Evolutionary conservation across 257 asterid genomes (phyloP).

Genomic region (Solanum chaucha): DNA sequence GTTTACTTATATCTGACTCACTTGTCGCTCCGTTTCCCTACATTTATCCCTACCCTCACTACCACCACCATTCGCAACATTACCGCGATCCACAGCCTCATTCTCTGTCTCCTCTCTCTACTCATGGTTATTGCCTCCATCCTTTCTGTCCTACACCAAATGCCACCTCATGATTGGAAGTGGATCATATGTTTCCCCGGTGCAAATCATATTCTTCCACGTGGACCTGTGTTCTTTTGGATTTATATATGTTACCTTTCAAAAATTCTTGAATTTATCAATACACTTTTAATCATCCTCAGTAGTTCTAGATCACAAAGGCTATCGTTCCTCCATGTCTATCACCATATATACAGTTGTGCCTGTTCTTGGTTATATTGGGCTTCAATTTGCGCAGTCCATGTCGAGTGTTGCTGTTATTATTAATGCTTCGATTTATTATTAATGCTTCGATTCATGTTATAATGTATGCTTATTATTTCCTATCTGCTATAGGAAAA

Average conservation of each 20-base stretch:
- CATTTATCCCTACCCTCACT: conserved; percentile 19
- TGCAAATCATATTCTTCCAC: conserved; percentile 22
- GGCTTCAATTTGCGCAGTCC: conserved; percentile 47
- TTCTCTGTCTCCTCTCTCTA: conserved; percentile 64
- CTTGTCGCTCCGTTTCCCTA: conserved; percentile 18
- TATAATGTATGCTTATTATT: conserved; percentile 70
- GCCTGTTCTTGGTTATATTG: conserved; percentile 51
- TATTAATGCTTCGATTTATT: conserved; percentile 55
- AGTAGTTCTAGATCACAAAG: conserved; percentile 37
- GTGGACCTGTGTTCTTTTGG: conserved; percentile 74
- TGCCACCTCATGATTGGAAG: conserved; percentile 31
- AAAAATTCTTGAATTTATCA: conserved; percentile 59
- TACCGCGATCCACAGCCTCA: conserved; percentile 58
- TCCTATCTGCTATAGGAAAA: conserved; percentile 44
- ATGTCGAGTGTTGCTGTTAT: conserved; percentile 65
- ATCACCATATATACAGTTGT: conserved; percentile 83
- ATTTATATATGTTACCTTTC: conserved; percentile 63
- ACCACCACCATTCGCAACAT: conserved; percentile 47
- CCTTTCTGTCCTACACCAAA: conserved; percentile 56
- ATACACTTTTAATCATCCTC: conserved; percentile 51
- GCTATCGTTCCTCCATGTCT: conserved; percentile 81
- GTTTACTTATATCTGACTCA: conserved; percentile 51
- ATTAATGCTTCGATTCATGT: conserved; percentile 72
- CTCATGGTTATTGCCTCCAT: conserved; percentile 56
- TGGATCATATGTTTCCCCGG: conserved; percentile 75